These are phyloP conservation scores for Yarrowia osloensis DNA, from an alignment of 805 yeast genomes.

Conservation along the genomic window DNA sequence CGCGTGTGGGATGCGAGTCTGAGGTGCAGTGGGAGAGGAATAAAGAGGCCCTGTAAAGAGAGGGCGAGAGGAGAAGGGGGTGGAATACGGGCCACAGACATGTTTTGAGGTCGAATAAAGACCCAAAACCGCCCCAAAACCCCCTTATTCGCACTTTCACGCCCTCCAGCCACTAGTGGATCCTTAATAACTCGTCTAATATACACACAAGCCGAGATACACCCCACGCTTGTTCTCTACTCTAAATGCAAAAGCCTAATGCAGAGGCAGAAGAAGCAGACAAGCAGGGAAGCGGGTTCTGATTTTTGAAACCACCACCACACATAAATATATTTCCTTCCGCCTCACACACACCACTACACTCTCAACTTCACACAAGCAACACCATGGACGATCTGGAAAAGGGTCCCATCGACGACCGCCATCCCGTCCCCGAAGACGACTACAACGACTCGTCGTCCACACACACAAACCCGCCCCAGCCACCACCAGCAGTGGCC, in stretches of 20 bases:
- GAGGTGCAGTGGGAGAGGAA: neutral
- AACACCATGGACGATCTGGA: slow-evolving; percentile 17
- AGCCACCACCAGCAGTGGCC: slow-evolving; percentile 25
- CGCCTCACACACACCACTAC: neutral
- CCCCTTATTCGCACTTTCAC: too few relatives aligned
- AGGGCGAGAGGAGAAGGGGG: neutral
- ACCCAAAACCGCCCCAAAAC: neutral
- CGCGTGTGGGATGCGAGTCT: slow-evolving; percentile 8
- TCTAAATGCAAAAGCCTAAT: neutral
- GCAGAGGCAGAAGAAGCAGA: neutral
- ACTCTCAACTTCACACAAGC: neutral
- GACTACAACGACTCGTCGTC: neutral
- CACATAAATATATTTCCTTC: neutral
- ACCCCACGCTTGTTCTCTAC: slow-evolving; percentile 22
- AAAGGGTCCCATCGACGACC: slow-evolving; percentile 4
- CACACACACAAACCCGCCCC: slow-evolving; percentile 19
- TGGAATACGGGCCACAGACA: too few relatives aligned
- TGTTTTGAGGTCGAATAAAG: too few relatives aligned
- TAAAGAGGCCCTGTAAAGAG: neutral
- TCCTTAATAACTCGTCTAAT: neutral
- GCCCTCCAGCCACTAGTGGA: neutral
- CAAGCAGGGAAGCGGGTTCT: neutral
- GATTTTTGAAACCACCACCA: neutral
- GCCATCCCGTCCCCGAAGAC: neutral
- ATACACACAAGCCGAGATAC: neutral